Evolutionary conservation across 2,329 filamentous ascomycete genomes (phyloP), one percentile per base, ranked within the genome.

Genomic region (Trichoderma sp.): DNA sequence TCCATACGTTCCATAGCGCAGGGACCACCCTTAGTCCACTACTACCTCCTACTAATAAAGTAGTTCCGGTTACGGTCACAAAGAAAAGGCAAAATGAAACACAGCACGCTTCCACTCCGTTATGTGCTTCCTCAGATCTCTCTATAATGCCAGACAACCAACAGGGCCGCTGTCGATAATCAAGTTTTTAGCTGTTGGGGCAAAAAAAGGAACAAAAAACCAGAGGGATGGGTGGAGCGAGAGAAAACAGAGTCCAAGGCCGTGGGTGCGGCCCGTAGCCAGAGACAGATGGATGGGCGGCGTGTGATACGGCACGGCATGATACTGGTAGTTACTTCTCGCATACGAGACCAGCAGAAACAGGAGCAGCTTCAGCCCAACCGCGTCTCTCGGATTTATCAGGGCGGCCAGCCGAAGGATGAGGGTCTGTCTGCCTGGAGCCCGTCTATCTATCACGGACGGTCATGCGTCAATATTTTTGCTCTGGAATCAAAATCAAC

Each of bases 281-380:
- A 53, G 39, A n/a, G 15, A 18, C 39, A 43, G 53, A 57, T 15
- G 34, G 30, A 60, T 12, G 28, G 51, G 62, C 43, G 21, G 65
- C 65, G 65, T 68, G 65, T 68, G 53, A 58, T 68, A 53, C 47
- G 64, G 47, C 65, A 58, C 65, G 65, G 65, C 65, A 68, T 43
- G 65, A 67, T 36, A 65, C 32, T 65, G n/a, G 43, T 47, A 47
- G 18, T 21, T 21, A 53, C 63, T 47, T 47, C 63, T 53, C 11
- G 9, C n/a, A 57, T 57, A 57, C 53, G 26, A 57, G 53, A 18
- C 26, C 24, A 26, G 53, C 24, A 57, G 24, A 57, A 30, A 30
- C 24, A 57, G 26, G 28, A 21, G 43, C 43, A 51, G 21, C 47
- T 53, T 53, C 47, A 53, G 47, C 47, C 47, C 47, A 53, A 53